A percentile compares a stretch with the other conserved stretches of the same genome.
phyloP scores from a whole-genome alignment of 345 rosid genomes.

The Citrus unshiu region DNA sequence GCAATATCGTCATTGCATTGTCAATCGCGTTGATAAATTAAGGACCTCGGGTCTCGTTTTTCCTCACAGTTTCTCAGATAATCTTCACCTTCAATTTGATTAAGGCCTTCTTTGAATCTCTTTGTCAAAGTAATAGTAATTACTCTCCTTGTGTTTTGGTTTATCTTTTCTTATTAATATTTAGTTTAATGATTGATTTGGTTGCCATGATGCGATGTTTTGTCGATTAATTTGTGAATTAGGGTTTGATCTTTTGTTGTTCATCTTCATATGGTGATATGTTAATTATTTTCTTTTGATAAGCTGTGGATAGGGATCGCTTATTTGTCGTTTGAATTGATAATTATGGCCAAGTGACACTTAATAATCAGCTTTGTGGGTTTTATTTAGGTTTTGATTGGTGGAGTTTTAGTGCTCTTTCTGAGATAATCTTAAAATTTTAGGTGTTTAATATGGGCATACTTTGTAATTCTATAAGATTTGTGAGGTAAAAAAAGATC shows the following conservation, averaged over 20 bases:
- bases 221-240: neutral
- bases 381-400: neutral
- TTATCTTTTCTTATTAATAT: neutral
- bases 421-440: neutral
- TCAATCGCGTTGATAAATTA: neutral
- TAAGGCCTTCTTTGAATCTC: neutral
- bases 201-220: neutral
- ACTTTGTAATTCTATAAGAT: neutral
- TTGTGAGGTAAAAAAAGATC: neutral
- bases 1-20: neutral
- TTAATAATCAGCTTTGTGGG: neutral
- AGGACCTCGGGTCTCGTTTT: fast-evolving
- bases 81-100: neutral
- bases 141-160: neutral
- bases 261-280: neutral
- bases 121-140: neutral
- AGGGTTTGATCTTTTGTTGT: neutral
- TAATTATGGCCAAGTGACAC: neutral
- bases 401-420: neutral
- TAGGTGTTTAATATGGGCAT: neutral
- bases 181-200: neutral
- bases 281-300: neutral
- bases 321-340: neutral
- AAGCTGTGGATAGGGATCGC: neutral
- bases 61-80: neutral